A percentile compares a stretch with the other conserved stretches of the same genome.
These are phyloP conservation scores for Pseudocercospora crystallina DNA, from an alignment of 2,329 filamentous ascomycete genomes.

Conservation along the genomic window DNA sequence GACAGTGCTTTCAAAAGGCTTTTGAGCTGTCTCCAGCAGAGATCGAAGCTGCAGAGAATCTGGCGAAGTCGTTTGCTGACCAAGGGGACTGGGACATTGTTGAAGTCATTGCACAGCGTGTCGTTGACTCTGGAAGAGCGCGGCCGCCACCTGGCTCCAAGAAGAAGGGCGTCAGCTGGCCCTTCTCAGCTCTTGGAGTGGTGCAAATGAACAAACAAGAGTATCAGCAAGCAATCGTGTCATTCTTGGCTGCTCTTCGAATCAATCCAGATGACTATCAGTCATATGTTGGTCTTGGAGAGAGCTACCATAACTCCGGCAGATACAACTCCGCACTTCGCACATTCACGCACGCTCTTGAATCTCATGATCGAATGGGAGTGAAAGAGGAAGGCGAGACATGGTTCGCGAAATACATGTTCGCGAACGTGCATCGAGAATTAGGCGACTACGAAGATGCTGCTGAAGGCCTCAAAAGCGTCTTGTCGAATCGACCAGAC, in stretches of 20 bases:
- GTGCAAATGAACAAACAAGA: conserved; percentile 94
- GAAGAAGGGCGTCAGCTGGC: conserved; percentile 91
- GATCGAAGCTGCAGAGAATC: conserved; percentile 78
- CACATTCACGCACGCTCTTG: conserved; percentile 81
- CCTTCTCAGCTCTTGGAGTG: conserved; percentile 87
- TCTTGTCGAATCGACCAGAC: conserved; percentile 64
- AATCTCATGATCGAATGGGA: conserved; percentile 63
- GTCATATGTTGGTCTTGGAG: conserved; percentile 94
- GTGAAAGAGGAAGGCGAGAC: conserved; percentile 63
- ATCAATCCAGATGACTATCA: conserved; percentile 86
- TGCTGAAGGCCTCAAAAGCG: conserved; percentile 71
- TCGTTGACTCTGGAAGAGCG: conserved; percentile 92
- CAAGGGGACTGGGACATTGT: conserved; percentile 95
- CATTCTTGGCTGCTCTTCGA: conserved; percentile 84
- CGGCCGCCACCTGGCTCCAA: conserved; percentile 89
- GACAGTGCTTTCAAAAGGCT: conserved; percentile 94
- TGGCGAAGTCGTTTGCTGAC: conserved; percentile 83
- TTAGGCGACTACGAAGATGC: conserved; percentile 87
- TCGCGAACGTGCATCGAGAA: conserved; percentile 91
- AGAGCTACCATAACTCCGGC: conserved; percentile 93
- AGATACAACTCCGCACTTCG: conserved; percentile 92
- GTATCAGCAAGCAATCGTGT: conserved; percentile 82
- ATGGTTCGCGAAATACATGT: conserved; percentile 97
- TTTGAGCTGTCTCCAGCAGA: conserved; percentile 89
- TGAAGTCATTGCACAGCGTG: conserved; percentile 83